These are phyloP conservation scores for Pythium vanterpoolii DNA, from an alignment of 352 stramenopile species.

Conservation along the genomic window DNA sequence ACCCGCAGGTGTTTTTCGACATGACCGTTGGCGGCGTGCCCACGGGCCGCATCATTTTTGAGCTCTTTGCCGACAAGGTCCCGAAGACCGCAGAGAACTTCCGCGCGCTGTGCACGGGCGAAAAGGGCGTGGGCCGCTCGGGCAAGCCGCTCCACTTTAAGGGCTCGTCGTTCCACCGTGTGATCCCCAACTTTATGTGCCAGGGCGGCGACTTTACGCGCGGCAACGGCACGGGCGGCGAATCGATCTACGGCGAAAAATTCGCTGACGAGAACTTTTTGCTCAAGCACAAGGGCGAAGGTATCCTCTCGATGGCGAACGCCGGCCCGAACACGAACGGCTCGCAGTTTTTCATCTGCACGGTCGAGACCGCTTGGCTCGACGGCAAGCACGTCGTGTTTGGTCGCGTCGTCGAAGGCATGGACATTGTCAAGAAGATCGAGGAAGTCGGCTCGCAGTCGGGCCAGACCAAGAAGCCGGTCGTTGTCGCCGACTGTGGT, in stretches of 20 bases:
- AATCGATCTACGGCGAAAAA: slow-evolving; percentile 79
- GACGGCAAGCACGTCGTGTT: slow-evolving; percentile 94
- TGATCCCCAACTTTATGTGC: slow-evolving; percentile 95
- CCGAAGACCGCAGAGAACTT: slow-evolving; percentile 83
- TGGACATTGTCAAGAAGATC: slow-evolving; percentile 98
- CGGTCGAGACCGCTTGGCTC: slow-evolving; percentile 87
- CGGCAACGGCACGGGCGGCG: slow-evolving; percentile 73
- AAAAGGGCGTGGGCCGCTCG: slow-evolving; percentile 80
- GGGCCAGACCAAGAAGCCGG: slow-evolving; percentile 86
- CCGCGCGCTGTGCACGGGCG: slow-evolving; percentile 64
- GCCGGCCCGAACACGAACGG: slow-evolving; percentile 90
- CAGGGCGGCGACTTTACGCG: slow-evolving; percentile 86
- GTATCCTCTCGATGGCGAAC: slow-evolving; percentile 84
- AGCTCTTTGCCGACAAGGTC: slow-evolving; percentile 86
- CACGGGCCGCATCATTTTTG: slow-evolving; percentile 88
- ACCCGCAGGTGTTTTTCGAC: slow-evolving; percentile 97
- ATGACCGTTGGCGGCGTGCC: slow-evolving; percentile 93
- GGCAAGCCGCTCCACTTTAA: slow-evolving; percentile 98
- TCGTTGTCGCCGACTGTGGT: slow-evolving; percentile 95
- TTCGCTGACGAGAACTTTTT: slow-evolving; percentile 89
- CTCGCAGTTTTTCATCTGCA: slow-evolving; percentile 98
- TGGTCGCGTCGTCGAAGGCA: slow-evolving; percentile 94
- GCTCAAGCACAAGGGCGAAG: slow-evolving; percentile 75
- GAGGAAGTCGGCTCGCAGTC: slow-evolving; percentile 93
- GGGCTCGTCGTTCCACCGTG: slow-evolving; percentile 94